Conservation (phyloP, 768 basidiomycete species). For the Tremella mesenterica region DNA sequence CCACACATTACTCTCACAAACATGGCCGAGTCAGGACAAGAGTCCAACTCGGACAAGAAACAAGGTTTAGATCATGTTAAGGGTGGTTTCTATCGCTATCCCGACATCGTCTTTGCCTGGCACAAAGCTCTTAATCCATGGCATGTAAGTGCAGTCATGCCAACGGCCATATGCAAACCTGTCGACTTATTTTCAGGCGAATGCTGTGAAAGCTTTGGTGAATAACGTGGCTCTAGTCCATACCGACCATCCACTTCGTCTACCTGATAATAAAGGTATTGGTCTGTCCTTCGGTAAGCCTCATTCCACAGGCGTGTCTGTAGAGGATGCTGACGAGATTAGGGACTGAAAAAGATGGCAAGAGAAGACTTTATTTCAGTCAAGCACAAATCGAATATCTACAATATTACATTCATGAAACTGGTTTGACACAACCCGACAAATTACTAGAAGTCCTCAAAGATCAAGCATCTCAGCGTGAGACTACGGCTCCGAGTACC, state of each 20-base stretch:
- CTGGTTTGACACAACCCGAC: conserved; percentile 23
- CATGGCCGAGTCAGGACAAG: background rate
- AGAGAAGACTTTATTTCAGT: conserved; percentile 19
- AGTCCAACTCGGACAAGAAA: background rate
- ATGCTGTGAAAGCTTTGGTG: conserved; percentile 28
- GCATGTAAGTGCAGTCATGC: conserved; percentile 19
- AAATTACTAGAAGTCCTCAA: background rate
- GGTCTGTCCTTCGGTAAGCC: conserved; percentile 29
- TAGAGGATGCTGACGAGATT: background rate
- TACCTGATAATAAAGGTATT: conserved; percentile 15
- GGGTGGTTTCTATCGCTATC: conserved; percentile 27
- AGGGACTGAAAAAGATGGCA: conserved; percentile 12
- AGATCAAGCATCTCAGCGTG: background rate
- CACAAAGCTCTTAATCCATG: conserved; percentile 17
- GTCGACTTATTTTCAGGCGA: conserved; percentile 10
- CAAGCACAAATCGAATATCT: conserved; percentile 39
- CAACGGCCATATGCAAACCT: background rate
- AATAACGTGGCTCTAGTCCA: conserved; percentile 11
- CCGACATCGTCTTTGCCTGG: conserved; percentile 32
- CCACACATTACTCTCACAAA: background rate
- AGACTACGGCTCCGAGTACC: no score
- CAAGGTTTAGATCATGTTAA: conserved; percentile 13
- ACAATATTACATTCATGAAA: conserved; percentile 35
- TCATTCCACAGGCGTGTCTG: background rate
- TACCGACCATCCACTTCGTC: conserved; percentile 30